These are phyloP conservation scores for Xylaria venustula DNA, from an alignment of 495 filamentous ascomycete species.

Conservation along the genomic window DNA sequence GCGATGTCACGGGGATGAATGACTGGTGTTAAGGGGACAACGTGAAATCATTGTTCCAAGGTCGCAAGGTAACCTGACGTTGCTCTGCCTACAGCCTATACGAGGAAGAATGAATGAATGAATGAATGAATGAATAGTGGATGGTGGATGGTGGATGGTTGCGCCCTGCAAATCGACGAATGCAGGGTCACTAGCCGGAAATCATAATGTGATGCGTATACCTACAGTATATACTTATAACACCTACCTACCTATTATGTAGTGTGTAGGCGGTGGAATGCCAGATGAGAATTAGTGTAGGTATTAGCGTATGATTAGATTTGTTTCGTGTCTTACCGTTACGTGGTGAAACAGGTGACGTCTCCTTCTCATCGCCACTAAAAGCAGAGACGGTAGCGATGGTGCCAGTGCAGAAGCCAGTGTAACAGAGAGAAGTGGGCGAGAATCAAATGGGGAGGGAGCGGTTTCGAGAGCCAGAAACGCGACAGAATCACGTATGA, in stretches of 20 bases:
- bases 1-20: not conserved
- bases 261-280: not conserved
- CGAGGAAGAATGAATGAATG: too few relatives aligned
- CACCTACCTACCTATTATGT: too few relatives aligned
- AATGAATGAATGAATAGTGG: too few relatives aligned
- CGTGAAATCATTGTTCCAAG: not conserved
- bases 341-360: slow-evolving; percentile 24
- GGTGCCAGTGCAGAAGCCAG: not conserved
- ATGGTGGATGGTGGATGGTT: too few relatives aligned
- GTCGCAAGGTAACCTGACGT: too few relatives aligned
- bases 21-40: not conserved
- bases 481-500: slow-evolving; percentile 25
- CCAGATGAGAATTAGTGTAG: not conserved
- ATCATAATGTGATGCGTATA: not conserved
- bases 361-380: slow-evolving; percentile 5
- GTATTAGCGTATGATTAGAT: not conserved
- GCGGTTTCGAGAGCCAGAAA: slow-evolving; percentile 7
- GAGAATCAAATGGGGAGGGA: not conserved
- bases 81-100: too few relatives aligned
- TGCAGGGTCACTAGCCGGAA: not conserved
- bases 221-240: too few relatives aligned
- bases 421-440: too few relatives aligned
- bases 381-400: not conserved
- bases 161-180: too few relatives aligned
- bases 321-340: not conserved